Conservation (phyloP, 2,329 filamentous ascomycete genomes). For the Botrytis medusae region DNA sequence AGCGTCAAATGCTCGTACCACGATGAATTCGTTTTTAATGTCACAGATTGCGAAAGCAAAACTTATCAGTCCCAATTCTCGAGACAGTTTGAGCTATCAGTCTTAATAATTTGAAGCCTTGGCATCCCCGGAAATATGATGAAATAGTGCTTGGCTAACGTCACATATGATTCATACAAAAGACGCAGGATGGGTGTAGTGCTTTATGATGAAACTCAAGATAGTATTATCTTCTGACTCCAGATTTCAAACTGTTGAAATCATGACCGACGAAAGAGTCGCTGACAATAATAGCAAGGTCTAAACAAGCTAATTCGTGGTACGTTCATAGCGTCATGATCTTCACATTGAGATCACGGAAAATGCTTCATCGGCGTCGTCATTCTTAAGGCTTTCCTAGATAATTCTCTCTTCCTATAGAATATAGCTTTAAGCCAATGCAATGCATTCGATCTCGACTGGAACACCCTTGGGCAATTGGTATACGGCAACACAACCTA, state of each 20-base stretch:
- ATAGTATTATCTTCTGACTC: background rate
- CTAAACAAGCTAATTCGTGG: background rate
- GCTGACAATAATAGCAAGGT: too few relatives aligned
- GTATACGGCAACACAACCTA: constrained; percentile 78
- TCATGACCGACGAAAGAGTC: background rate
- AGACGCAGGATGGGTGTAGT: background rate
- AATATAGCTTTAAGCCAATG: constrained; percentile 52
- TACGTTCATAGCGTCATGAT: background rate
- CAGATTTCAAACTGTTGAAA: background rate
- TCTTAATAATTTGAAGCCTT: background rate
- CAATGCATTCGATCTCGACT: constrained; percentile 90
- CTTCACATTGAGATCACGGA: background rate
- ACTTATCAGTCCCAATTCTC: background rate
- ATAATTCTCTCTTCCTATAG: background rate
- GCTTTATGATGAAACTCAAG: background rate
- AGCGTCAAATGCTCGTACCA: background rate
- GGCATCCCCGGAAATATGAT: background rate
- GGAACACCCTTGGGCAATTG: constrained; percentile 84
- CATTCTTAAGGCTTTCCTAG: background rate
- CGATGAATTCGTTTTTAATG: background rate
- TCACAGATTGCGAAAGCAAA: background rate
- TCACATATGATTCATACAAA: background rate
- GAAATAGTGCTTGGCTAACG: background rate
- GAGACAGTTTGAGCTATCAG: background rate
- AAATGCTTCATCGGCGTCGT: background rate